These are phyloP conservation scores for Cenococcum geophilum DNA, from an alignment of 495 filamentous ascomycete genomes.

Conservation along the genomic window DNA sequence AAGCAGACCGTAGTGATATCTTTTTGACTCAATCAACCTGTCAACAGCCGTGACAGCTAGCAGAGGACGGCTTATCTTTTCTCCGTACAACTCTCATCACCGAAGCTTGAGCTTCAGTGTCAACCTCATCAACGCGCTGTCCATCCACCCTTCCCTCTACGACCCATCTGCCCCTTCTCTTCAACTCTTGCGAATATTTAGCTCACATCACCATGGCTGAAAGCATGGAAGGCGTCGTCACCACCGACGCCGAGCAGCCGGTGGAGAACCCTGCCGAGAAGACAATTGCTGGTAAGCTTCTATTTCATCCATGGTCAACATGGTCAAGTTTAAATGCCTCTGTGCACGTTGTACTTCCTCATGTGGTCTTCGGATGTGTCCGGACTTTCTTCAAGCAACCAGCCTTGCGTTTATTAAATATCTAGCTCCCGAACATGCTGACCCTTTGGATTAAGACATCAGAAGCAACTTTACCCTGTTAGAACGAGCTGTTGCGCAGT, in stretches of 20 bases:
- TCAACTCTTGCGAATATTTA: neutral
- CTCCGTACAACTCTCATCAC: neutral
- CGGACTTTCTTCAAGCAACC: conserved; percentile 18
- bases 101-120: no score
- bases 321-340: conserved; percentile 20
- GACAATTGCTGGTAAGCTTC: conserved; percentile 28
- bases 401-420: conserved; percentile 18
- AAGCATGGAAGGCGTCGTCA: conserved; percentile 39
- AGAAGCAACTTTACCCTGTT: conserved; percentile 86
- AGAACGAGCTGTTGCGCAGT: conserved; percentile 85
- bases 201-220: conserved; percentile 35
- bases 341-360: conserved; percentile 14
- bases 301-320: conserved; percentile 7
- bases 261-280: conserved; percentile 30
- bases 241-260: conserved; percentile 21
- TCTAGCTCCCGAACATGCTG: conserved; percentile 25
- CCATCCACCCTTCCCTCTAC: conserved; percentile 1
- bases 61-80: no score
- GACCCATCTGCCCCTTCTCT: conserved; percentile 14
- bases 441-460: conserved; percentile 59
- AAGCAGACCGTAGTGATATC: no score
- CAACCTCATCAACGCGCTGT: no score
- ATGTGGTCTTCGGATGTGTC: conserved; percentile 18
- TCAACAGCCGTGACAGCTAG: no score
- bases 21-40: no score